phyloP scores from a whole-genome alignment of 2,329 filamentous ascomycete species.

The Chaetothyriales sp. region DNA sequence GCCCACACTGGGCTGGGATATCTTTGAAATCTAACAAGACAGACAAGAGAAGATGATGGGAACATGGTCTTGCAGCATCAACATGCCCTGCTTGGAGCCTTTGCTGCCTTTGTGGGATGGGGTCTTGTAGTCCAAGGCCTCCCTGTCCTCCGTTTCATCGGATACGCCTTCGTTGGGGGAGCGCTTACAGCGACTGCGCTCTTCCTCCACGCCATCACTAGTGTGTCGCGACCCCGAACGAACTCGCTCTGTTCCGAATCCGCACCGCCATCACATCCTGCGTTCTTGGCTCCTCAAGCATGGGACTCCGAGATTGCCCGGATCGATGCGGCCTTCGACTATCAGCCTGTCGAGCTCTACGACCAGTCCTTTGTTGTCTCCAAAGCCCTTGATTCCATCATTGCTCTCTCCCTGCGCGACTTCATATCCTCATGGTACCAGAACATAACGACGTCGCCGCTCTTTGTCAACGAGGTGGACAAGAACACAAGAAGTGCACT shows the following conservation, averaged over 20 bases:
- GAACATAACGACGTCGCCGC: conserved; percentile 65
- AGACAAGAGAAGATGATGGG: neutral
- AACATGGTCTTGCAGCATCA: conserved; percentile 33
- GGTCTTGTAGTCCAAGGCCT: conserved; percentile 71
- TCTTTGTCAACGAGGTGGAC: conserved; percentile 80
- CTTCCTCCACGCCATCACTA: conserved; percentile 46
- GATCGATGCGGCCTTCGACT: conserved; percentile 51
- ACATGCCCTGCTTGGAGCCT: conserved; percentile 30
- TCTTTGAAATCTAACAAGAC: neutral
- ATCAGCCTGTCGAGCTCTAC: conserved; percentile 57
- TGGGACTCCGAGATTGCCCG: conserved; percentile 61
- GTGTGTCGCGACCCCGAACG: conserved; percentile 17
- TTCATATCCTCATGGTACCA: conserved; percentile 84
- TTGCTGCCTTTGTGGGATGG: conserved; percentile 60
- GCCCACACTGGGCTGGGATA: too few relatives aligned
- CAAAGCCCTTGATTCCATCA: conserved; percentile 61
- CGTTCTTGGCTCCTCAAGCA: conserved; percentile 47
- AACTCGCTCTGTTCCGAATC: conserved; percentile 29
- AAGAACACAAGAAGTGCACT: conserved; percentile 61
- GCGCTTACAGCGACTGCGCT: conserved; percentile 42
- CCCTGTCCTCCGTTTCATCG: conserved; percentile 68
- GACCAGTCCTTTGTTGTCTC: conserved; percentile 65
- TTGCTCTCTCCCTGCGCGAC: conserved; percentile 64
- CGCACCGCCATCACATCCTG: conserved; percentile 27
- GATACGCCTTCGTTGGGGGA: conserved; percentile 69